Evolutionary conservation across 768 basidiomycete genomes (phyloP).

Genomic region (Ephemerocybe angulata): DNA sequence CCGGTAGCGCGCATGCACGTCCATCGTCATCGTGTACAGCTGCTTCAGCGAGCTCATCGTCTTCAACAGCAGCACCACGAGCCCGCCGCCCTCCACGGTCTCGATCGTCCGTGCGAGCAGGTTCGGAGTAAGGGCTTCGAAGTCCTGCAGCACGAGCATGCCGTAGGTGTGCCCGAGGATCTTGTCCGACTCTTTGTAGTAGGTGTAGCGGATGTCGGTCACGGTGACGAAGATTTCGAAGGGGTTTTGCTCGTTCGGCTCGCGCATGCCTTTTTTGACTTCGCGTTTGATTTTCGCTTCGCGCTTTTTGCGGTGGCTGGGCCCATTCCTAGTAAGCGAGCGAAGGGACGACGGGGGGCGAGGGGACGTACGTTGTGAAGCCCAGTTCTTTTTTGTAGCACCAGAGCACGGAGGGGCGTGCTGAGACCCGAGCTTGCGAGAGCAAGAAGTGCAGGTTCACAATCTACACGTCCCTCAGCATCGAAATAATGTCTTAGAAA

Average conservation of each 20-base stretch:
- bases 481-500: not conserved
- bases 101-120: slow-evolving; percentile 94
- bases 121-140: slow-evolving; percentile 97
- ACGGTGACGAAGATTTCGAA: slow-evolving; percentile 98
- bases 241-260: slow-evolving; percentile 92
- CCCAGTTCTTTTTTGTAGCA: slow-evolving; percentile 99
- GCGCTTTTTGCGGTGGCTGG: slow-evolving; percentile 84
- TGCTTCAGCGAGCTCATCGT: slow-evolving; percentile 93
- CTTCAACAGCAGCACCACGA: slow-evolving; percentile 86
- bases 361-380: slow-evolving; percentile 74
- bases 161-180: slow-evolving; percentile 97
- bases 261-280: slow-evolving; percentile 89
- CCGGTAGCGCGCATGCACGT: slow-evolving; percentile 92
- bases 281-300: slow-evolving; percentile 97
- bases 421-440: slow-evolving; percentile 85
- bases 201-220: slow-evolving; percentile 98
- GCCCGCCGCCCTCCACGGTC: slow-evolving; percentile 93
- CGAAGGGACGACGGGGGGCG: not conserved
- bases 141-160: slow-evolving; percentile 96
- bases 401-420: slow-evolving; percentile 91
- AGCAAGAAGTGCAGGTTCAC: slow-evolving; percentile 95
- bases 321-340: slow-evolving; percentile 31
- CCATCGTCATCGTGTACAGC: slow-evolving; percentile 91
- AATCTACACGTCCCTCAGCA: slow-evolving; percentile 42
- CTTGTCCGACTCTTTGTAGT: slow-evolving; percentile 97